Evolutionary conservation across 2,329 filamentous ascomycete genomes (phyloP).

Genomic region (Alternaria sp.): DNA sequence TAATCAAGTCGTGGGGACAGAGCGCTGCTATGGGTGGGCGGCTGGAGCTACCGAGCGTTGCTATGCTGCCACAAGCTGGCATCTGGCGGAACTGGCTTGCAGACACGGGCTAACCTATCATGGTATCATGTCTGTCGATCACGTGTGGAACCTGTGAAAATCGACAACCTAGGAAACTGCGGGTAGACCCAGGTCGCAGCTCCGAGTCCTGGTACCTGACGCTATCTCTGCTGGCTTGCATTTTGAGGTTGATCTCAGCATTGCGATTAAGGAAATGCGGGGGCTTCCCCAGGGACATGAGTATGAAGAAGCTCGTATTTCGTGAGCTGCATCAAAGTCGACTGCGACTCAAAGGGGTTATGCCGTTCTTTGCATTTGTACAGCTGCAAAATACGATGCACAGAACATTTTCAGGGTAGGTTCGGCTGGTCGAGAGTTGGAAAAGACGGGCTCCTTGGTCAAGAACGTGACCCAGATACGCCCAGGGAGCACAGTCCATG

Average conservation of each 20-base stretch:
- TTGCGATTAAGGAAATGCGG: not conserved
- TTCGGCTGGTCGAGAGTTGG: not conserved
- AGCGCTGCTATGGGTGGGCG: constrained; percentile 7
- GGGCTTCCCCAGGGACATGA: not conserved
- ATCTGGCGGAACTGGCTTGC: constrained; percentile 15
- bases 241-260: not conserved
- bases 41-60: constrained; percentile 14
- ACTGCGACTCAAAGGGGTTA: not conserved
- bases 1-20: constrained; percentile 2
- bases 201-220: constrained; percentile 3
- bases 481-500: not conserved
- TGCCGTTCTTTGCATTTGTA: not conserved
- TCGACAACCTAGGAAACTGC: constrained; percentile 15
- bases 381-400: not conserved
- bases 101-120: constrained; percentile 1
- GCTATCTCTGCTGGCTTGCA: not conserved
- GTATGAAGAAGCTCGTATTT: not conserved
- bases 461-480: not conserved
- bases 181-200: constrained; percentile 10
- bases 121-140: constrained; percentile 11
- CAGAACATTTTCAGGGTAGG: not conserved
- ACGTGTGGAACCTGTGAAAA: constrained; percentile 24
- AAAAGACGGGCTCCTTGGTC: not conserved
- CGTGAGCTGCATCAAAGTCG: not conserved
- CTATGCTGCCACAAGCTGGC: constrained; percentile 17